phyloP scores from a whole-genome alignment of 108 stramenopile genomes.

The Conticribra weissflogii region DNA sequence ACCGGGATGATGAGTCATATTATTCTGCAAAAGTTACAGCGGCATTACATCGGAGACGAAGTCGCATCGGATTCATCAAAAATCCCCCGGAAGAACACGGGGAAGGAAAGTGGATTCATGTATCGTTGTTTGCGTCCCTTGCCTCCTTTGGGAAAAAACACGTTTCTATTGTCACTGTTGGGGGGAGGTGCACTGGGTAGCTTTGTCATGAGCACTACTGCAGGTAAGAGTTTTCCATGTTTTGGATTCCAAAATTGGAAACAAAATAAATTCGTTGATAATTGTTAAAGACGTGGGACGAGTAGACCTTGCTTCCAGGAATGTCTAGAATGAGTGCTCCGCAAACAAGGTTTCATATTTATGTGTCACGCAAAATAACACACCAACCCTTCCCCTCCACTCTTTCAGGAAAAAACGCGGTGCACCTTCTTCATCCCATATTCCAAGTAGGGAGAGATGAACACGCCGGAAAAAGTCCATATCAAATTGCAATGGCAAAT shows the following conservation, averaged over 20 bases:
- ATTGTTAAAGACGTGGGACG: too few relatives aligned
- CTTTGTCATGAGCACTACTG: slow-evolving; percentile 66
- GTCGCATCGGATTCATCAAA: not conserved
- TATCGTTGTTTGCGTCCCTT: slow-evolving; percentile 23
- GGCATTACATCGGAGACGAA: slow-evolving; percentile 5
- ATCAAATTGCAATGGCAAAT: slow-evolving; percentile 31
- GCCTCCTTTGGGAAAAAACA: slow-evolving; percentile 58
- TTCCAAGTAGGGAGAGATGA: slow-evolving; percentile 60
- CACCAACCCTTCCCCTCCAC: too few relatives aligned
- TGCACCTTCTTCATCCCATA: slow-evolving; percentile 76
- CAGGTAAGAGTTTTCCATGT: slow-evolving; percentile 20
- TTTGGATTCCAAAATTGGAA: not conserved
- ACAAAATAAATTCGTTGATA: too few relatives aligned
- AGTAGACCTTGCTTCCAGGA: too few relatives aligned
- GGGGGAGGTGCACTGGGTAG: slow-evolving; percentile 75
- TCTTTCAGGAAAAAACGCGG: slow-evolving; percentile 69
- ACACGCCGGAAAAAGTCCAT: slow-evolving; percentile 45
- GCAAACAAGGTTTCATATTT: too few relatives aligned
- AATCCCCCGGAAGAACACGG: not conserved
- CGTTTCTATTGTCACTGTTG: slow-evolving; percentile 63
- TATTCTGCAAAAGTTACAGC: slow-evolving; percentile 23
- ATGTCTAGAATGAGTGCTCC: too few relatives aligned
- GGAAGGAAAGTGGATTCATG: slow-evolving; percentile 3
- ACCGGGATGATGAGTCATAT: slow-evolving; percentile 22
- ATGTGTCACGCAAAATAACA: too few relatives aligned